A percentile compares a stretch with the other conserved stretches of the same genome.
phyloP scores from a whole-genome alignment of 148 eudicot genomes.

The Simmondsia chinensis region DNA sequence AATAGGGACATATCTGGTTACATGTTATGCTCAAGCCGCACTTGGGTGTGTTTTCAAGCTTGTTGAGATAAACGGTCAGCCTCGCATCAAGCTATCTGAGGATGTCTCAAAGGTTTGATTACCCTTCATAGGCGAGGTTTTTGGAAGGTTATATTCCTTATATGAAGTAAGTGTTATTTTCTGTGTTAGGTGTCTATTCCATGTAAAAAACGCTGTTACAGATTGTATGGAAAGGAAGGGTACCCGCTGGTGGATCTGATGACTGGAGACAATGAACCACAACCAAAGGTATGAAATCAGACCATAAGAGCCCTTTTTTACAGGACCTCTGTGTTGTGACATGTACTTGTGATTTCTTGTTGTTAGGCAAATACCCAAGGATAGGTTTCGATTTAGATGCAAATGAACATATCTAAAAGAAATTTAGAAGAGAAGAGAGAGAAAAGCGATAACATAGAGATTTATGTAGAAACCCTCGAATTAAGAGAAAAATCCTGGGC shows the following conservation, averaged over 20 bases:
- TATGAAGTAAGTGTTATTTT: slow-evolving; percentile 5
- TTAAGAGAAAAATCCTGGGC: too few relatives aligned
- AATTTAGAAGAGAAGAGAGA: background rate
- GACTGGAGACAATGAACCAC: slow-evolving; percentile 87
- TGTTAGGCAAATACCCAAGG: too few relatives aligned
- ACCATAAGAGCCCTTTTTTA: too few relatives aligned
- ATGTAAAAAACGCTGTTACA: slow-evolving; percentile 81
- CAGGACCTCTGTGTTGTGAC: too few relatives aligned
- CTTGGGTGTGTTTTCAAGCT: slow-evolving; percentile 97
- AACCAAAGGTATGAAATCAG: slow-evolving; percentile 71
- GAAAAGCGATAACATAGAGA: too few relatives aligned
- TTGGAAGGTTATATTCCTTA: background rate
- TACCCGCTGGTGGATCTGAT: slow-evolving; percentile 83
- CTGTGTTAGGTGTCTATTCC: slow-evolving; percentile 82
- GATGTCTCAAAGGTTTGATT: slow-evolving; percentile 85
- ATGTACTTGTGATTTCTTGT: too few relatives aligned
- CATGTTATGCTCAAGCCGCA: slow-evolving; percentile 99
- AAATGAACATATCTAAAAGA: background rate
- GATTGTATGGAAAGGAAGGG: slow-evolving; percentile 92
- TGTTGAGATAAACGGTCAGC: slow-evolving; percentile 92
- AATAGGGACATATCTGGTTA: slow-evolving; percentile 89
- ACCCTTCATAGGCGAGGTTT: background rate
- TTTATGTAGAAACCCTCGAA: too few relatives aligned
- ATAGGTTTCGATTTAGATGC: too few relatives aligned
- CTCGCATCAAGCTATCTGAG: slow-evolving; percentile 95